phyloP scores from a whole-genome alignment of 2,329 filamentous ascomycete genomes.

The Zymoseptoria crescenta region DNA sequence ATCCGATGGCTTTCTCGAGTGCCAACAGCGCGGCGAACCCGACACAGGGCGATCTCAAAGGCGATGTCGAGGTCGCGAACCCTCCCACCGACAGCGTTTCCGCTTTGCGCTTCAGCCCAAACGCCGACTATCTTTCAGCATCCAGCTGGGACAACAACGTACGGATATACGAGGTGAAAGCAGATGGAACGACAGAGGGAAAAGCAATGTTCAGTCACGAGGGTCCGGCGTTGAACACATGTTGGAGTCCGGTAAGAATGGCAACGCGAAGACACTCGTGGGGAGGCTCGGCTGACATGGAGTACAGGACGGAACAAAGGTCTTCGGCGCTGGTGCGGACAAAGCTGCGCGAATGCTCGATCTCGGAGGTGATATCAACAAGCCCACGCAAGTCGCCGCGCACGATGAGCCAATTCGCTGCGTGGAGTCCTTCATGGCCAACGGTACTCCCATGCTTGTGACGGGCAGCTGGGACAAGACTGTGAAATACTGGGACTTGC shows the following conservation, averaged over 20 bases:
- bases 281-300: background rate
- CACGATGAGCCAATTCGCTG: constrained; percentile 78
- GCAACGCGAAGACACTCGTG: background rate
- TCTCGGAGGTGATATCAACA: constrained; percentile 49
- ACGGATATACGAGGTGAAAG: constrained; percentile 85
- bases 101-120: constrained; percentile 73
- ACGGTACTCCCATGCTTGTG: constrained; percentile 70
- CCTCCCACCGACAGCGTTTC: constrained; percentile 86
- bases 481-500: constrained; percentile 81
- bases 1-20: constrained; percentile 41
- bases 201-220: constrained; percentile 83
- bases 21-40: constrained; percentile 50
- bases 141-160: constrained; percentile 98
- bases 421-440: constrained; percentile 56
- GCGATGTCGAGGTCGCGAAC: constrained; percentile 71
- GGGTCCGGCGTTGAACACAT: constrained; percentile 72
- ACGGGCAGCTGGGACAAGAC: constrained; percentile 92
- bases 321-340: constrained; percentile 82
- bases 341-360: constrained; percentile 87
- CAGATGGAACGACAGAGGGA: constrained; percentile 69
- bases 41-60: constrained; percentile 82
- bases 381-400: constrained; percentile 60
- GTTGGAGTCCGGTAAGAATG: constrained; percentile 73
- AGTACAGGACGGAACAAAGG: constrained; percentile 79
- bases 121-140: constrained; percentile 74